Evolutionary conservation across 345 rosid species (phyloP), one percentile per base, ranked within the genome.

Genomic region (Microthlaspi erraticum): DNA sequence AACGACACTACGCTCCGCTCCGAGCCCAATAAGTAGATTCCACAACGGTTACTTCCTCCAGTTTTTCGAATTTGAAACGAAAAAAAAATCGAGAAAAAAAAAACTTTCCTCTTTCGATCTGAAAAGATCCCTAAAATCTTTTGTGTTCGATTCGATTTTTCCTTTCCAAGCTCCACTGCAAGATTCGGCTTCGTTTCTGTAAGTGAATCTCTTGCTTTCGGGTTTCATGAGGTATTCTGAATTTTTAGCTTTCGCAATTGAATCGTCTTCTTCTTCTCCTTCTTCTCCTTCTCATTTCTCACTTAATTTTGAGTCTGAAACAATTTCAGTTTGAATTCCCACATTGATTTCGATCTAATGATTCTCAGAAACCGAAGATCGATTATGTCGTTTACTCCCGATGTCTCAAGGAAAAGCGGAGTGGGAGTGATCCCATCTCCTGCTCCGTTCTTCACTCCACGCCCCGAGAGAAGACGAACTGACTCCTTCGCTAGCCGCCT

Each of bases 381-480:
- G 37, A 41, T 37, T 10, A 81, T 84, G 90, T 87, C 92, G 36
- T 75, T 84, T 54, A 91, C 97, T 6, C 94, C 97, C 0, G 94
- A 93, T 52, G 85, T 81, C 8, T 75, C 58, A 36, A 81, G 87
- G 54, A 89, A 86, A 77, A 84, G 62, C 10, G 92, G 87, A 45
- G 8, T 85, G 18, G 98, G 97, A 23, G 66, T 90, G 54, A 72
- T 69, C 3, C 83, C 98, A 10, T 88, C 97, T 68, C 98, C 98
- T 5, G 44, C 81, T 14, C 98, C 97, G 19, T 93, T 93, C 71
- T 72, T 87, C 63, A 91, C 97, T 33, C 97, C 97, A 12, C 87
- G 98, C 0, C 94, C 85, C 1, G 97, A 93, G 79, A 75, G 91
- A 68, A 89, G 94, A 46, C 86, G 97, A 18, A 68, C 54, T 0